These are phyloP conservation scores for Trichophyton schoenleinii DNA, from an alignment of 2,329 filamentous ascomycete species.

Conservation along the genomic window DNA sequence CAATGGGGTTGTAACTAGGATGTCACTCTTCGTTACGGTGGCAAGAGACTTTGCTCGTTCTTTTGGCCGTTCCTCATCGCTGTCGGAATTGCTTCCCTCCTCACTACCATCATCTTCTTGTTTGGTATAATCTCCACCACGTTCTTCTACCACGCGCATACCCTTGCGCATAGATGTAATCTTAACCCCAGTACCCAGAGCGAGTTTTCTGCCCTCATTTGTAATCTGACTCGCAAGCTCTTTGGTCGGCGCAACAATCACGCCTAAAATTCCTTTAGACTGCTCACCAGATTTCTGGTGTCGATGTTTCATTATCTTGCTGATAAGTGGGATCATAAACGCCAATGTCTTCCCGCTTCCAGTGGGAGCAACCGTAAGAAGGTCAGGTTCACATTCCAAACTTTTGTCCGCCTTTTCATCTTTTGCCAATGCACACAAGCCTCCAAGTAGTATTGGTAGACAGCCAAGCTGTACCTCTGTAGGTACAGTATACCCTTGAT, in stretches of 20 bases:
- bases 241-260: conserved; percentile 66
- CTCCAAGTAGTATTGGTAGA: conserved; percentile 60
- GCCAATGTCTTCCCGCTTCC: conserved; percentile 94
- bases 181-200: conserved; percentile 62
- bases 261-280: conserved; percentile 50
- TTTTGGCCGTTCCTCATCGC: conserved; percentile 11
- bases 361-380: conserved; percentile 82
- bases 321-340: conserved; percentile 77
- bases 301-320: conserved; percentile 51
- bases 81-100: conserved; percentile 23
- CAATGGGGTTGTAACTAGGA: conserved; percentile 69
- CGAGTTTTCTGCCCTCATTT: conserved; percentile 70
- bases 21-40: conserved; percentile 57
- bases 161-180: conserved; percentile 76
- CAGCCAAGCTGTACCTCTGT: conserved; percentile 89
- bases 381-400: conserved; percentile 45
- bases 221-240: conserved; percentile 73
- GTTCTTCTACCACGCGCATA: conserved; percentile 52
- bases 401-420: conserved; percentile 16
- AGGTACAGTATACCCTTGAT: conserved; percentile 75
- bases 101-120: conserved; percentile 27
- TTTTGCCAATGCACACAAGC: conserved; percentile 28
- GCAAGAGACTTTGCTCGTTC: conserved; percentile 21
- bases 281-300: conserved; percentile 35
- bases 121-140: conserved; percentile 24